phyloP scores from a whole-genome alignment of 2,329 filamentous ascomycete species.

The Aspergillus ochraceoroseus region DNA sequence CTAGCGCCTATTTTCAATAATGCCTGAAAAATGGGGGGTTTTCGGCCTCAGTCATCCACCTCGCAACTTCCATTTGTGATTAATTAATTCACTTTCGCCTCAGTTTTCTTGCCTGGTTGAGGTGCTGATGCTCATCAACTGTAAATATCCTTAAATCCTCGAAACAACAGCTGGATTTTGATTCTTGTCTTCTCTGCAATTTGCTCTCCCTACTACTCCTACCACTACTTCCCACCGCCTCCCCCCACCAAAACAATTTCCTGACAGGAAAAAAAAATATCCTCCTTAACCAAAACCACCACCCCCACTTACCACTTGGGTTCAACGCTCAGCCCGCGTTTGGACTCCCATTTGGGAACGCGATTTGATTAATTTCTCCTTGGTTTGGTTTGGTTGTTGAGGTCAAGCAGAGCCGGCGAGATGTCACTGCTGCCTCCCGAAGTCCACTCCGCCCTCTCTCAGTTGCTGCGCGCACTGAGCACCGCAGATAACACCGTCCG shows the following conservation, averaged over 20 bases:
- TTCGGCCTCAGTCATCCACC: slow-evolving; percentile 5
- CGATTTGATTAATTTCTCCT: slow-evolving; percentile 19
- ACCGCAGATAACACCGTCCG: slow-evolving; percentile 82
- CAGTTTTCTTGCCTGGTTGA: background rate
- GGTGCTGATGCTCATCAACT: background rate
- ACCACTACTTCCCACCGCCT: slow-evolving; percentile 11
- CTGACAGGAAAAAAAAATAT: slow-evolving; percentile 19
- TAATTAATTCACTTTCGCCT: background rate
- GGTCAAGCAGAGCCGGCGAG: slow-evolving; percentile 32
- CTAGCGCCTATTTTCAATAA: slow-evolving; percentile 15
- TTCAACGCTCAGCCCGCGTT: slow-evolving; percentile 17
- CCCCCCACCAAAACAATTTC: slow-evolving; percentile 24
- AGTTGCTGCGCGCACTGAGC: slow-evolving; percentile 83
- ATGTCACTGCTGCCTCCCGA: slow-evolving; percentile 88
- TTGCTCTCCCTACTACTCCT: too few species aligned
- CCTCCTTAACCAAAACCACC: slow-evolving; percentile 16
- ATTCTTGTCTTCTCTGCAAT: too few species aligned
- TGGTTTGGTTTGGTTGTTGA: slow-evolving; percentile 21
- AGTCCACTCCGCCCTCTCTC: slow-evolving; percentile 74
- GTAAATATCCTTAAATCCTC: too few species aligned
- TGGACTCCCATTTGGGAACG: slow-evolving; percentile 11
- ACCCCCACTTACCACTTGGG: slow-evolving; percentile 16
- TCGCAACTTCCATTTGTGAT: too few species aligned
- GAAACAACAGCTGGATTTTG: too few species aligned
- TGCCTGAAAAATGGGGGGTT: background rate